phyloP scores from a whole-genome alignment of 306 rosid species.

The Abrus pulchellus region DNA sequence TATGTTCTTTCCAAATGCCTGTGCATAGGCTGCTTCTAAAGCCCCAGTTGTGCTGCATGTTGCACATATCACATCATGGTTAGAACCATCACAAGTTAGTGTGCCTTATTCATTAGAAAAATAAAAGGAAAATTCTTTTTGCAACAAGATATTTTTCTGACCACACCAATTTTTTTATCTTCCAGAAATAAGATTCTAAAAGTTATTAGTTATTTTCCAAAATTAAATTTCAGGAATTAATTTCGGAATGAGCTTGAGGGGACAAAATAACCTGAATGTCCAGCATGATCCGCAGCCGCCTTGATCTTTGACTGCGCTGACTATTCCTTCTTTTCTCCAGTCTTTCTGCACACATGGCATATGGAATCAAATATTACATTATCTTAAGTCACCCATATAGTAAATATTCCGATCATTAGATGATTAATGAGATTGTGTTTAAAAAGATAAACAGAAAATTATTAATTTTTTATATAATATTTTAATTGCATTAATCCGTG shows the following conservation, averaged over 20 bases:
- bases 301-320: conserved; percentile 79
- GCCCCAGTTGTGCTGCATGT: conserved; percentile 82
- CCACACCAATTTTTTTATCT: too few species aligned
- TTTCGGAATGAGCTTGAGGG: background rate
- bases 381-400: too few species aligned
- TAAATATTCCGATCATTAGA: too few species aligned
- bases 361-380: background rate
- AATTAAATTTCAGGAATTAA: too few species aligned
- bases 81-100: conserved; percentile 11
- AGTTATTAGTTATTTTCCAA: too few species aligned
- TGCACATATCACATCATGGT: conserved; percentile 22
- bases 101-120: background rate
- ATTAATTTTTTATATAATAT: too few species aligned
- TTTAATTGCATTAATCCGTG: too few species aligned
- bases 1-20: conserved; percentile 67
- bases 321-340: conserved; percentile 79
- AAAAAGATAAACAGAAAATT: too few species aligned
- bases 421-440: too few species aligned
- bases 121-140: too few species aligned
- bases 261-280: conserved; percentile 50
- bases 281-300: conserved; percentile 64
- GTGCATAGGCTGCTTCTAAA: conserved; percentile 82
- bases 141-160: too few species aligned
- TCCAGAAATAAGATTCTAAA: too few species aligned
- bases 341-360: conserved; percentile 66